Percentiles rank a stretch among this genome's conserved stretches.
These are phyloP conservation scores for Zygosaccharomyces kombuchaensis DNA, from an alignment of 805 yeast genomes.

Conservation along the genomic window DNA sequence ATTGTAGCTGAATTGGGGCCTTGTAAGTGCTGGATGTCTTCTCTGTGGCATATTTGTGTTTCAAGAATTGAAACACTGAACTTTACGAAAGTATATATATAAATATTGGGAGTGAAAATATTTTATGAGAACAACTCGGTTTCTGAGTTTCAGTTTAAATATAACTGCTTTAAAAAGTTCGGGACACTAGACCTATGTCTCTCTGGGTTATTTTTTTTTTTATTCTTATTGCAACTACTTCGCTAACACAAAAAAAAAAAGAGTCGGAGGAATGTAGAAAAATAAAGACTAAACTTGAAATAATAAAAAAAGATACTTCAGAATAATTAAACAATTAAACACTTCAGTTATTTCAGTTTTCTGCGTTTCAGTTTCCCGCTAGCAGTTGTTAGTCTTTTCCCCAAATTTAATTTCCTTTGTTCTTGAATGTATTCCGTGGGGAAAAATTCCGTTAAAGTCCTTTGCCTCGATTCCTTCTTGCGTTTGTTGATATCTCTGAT, in stretches of 20 bases:
- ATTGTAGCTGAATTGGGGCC: conserved; percentile 5
- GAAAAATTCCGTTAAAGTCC: conserved; percentile 63
- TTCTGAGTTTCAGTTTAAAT: neutral
- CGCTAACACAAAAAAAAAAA: neutral
- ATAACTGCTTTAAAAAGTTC: too few species aligned
- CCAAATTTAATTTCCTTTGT: conserved; percentile 45
- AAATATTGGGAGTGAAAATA: neutral
- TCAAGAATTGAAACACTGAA: neutral
- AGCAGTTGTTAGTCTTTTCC: conserved; percentile 60
- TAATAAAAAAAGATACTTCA: neutral
- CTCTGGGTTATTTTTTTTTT: too few species aligned
- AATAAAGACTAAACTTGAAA: neutral
- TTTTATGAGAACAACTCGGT: neutral
- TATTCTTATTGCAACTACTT: too few species aligned
- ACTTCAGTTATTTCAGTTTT: conserved; percentile 11
- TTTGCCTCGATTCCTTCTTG: conserved; percentile 50
- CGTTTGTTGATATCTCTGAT: conserved; percentile 72
- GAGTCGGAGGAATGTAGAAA: neutral
- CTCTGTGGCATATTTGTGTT: conserved; percentile 11
- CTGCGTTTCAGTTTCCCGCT: conserved; percentile 43
- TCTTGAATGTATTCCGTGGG: conserved; percentile 52
- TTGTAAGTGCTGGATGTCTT: conserved; percentile 6
- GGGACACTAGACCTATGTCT: too few species aligned
- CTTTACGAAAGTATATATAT: too few species aligned
- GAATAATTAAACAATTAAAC: neutral